Conservation (phyloP, 139 green algal species). For the Spirogloea muscicola region DNA sequence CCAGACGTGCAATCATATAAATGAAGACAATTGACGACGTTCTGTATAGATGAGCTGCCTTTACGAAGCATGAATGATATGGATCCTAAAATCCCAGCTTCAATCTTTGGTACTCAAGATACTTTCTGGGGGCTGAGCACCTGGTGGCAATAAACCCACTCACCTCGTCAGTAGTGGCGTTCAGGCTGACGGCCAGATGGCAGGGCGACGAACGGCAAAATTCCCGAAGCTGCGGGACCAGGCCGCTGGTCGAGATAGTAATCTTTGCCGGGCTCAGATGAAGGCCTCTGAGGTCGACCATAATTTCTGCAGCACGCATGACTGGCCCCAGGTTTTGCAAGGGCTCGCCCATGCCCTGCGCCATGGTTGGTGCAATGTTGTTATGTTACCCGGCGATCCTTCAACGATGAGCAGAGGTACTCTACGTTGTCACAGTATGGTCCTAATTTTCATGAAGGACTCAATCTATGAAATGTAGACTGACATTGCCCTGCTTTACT, state of each 20-base stretch:
- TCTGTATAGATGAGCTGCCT: too few species aligned
- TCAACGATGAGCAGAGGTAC: not conserved
- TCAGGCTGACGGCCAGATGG: slow-evolving; percentile 80
- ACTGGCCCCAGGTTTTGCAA: slow-evolving; percentile 73
- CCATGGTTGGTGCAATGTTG: too few species aligned
- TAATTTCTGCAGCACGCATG: slow-evolving; percentile 63
- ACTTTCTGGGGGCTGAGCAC: too few species aligned
- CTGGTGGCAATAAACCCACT: not conserved
- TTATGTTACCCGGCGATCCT: not conserved
- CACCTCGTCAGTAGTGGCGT: slow-evolving; percentile 84
- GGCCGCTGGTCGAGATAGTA: slow-evolving; percentile 80
- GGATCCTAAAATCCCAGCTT: too few species aligned
- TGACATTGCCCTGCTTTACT: not conserved
- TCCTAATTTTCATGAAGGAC: not conserved
- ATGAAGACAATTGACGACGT: too few species aligned
- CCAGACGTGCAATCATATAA: too few species aligned
- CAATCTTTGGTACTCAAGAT: too few species aligned
- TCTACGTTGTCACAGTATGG: not conserved
- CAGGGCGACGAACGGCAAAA: slow-evolving; percentile 55
- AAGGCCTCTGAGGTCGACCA: slow-evolving; percentile 67
- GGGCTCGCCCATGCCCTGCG: slow-evolving; percentile 70
- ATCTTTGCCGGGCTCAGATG: slow-evolving; percentile 58
- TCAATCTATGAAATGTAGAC: not conserved
- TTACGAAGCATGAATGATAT: too few species aligned
- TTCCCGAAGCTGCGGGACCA: slow-evolving; percentile 73